Conservation (phyloP, 164 flowering plant genomes). For the Kalanchoe fedtschenkoi region DNA sequence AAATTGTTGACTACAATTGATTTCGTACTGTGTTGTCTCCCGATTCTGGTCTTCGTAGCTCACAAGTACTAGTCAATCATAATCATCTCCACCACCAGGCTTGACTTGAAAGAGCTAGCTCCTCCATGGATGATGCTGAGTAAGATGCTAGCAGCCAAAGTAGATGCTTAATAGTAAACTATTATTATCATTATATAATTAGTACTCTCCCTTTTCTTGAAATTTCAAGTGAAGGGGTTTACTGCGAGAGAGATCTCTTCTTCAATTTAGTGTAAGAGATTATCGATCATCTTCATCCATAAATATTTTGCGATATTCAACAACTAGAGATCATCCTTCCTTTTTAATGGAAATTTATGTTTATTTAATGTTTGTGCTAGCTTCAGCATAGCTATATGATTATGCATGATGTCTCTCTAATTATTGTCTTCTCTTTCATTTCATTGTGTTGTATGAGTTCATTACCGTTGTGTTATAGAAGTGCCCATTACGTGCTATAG, state of each 20-base stretch:
- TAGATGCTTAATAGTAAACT: too few relatives aligned
- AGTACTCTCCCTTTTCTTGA: not conserved
- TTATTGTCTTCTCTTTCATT: not conserved
- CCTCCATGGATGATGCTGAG: not conserved
- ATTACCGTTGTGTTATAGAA: too few relatives aligned
- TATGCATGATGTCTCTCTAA: not conserved
- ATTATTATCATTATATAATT: not conserved
- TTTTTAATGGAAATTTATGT: not conserved
- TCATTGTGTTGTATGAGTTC: not conserved
- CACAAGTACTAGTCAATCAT: too few relatives aligned
- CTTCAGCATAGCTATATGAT: too few relatives aligned
- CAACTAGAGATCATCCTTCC: not conserved
- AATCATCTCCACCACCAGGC: slow-evolving; percentile 1
- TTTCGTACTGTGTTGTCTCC: too few relatives aligned
- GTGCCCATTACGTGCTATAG: not conserved
- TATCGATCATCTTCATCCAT: not conserved
- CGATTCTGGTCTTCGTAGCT: too few relatives aligned
- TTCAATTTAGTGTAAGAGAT: not conserved
- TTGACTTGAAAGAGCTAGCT: not conserved
- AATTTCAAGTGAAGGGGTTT: not conserved
- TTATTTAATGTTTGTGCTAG: not conserved
- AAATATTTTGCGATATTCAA: not conserved
- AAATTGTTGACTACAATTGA: too few relatives aligned
- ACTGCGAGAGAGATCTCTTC: not conserved
- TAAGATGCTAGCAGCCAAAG: not conserved